Conservation (phyloP, 1,284 basidiomycete genomes). For the Moesziomyces parantarcticus region DNA sequence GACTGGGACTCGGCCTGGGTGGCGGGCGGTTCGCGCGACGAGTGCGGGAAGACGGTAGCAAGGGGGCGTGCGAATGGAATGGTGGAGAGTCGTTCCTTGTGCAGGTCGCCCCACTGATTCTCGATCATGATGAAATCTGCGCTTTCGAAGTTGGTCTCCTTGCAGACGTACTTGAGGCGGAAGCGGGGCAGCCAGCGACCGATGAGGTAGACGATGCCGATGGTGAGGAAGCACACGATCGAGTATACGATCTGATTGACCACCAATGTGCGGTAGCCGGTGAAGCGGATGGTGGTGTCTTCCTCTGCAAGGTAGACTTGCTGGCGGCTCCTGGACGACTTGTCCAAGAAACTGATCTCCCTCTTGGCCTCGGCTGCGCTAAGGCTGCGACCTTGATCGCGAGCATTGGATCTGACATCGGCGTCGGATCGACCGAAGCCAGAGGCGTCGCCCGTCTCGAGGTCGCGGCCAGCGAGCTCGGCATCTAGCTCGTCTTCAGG, state of each 20-base stretch:
- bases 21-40: slow-evolving; percentile 61
- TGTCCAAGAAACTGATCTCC: slow-evolving; percentile 61
- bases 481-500: slow-evolving; percentile 60
- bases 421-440: slow-evolving; percentile 44
- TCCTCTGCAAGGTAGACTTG: slow-evolving; percentile 90
- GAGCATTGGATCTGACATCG: slow-evolving; percentile 17
- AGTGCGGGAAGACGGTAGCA: slow-evolving; percentile 63
- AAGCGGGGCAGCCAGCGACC: slow-evolving; percentile 92
- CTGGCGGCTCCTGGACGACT: slow-evolving; percentile 73
- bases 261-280: slow-evolving; percentile 82
- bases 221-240: slow-evolving; percentile 76
- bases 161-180: slow-evolving; percentile 88
- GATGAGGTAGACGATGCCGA: slow-evolving; percentile 82
- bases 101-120: slow-evolving; percentile 68
- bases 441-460: slow-evolving; percentile 30
- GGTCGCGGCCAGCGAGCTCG: slow-evolving; percentile 49
- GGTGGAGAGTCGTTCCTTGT: slow-evolving; percentile 48
- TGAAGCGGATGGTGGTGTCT: slow-evolving; percentile 86
- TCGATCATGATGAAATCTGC: slow-evolving; percentile 84
- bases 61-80: slow-evolving; percentile 65
- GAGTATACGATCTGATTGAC: slow-evolving; percentile 81
- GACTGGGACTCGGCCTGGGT: slow-evolving; percentile 61
- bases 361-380: slow-evolving; percentile 11
- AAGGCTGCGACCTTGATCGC: slow-evolving; percentile 1
- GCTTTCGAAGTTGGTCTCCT: slow-evolving; percentile 83